These are phyloP conservation scores for Talaromyces liani DNA, from an alignment of 495 filamentous ascomycete species.

Conservation along the genomic window DNA sequence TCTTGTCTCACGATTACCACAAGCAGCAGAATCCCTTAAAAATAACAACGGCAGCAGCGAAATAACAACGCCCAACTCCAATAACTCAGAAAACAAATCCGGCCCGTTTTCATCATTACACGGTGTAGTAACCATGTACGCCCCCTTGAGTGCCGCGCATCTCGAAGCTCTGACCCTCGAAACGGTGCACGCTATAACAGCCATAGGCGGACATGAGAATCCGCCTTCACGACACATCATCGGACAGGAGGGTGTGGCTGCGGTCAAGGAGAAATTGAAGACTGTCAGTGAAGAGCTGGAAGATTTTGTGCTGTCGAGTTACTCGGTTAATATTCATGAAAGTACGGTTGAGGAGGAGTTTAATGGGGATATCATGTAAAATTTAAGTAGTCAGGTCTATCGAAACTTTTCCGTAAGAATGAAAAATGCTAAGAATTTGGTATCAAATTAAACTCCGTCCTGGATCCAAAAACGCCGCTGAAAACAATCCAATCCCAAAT, in stretches of 20 bases:
- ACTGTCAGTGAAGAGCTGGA: slow-evolving; percentile 93
- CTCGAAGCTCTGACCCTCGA: slow-evolving; percentile 70
- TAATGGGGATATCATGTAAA: background rate
- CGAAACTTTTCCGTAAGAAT: background rate
- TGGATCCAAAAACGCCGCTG: background rate
- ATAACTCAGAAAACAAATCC: slow-evolving; percentile 13
- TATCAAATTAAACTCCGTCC: background rate
- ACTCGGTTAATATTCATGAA: slow-evolving; percentile 66
- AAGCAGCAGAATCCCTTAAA: slow-evolving; percentile 8
- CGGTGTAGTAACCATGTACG: slow-evolving; percentile 63
- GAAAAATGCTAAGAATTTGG: background rate
- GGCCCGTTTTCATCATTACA: slow-evolving; percentile 29
- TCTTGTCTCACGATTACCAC: slow-evolving; percentile 51
- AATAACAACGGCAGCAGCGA: background rate
- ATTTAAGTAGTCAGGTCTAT: background rate
- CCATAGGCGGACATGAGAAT: slow-evolving; percentile 92
- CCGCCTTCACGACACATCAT: slow-evolving; percentile 92
- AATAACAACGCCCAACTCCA: background rate
- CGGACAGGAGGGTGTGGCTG: slow-evolving; percentile 78
- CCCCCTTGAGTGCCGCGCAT: slow-evolving; percentile 54
- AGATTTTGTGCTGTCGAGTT: slow-evolving; percentile 87
- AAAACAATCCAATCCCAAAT: background rate
- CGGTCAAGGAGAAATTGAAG: slow-evolving; percentile 93
- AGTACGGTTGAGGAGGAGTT: slow-evolving; percentile 2
- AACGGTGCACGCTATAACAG: slow-evolving; percentile 84